These are phyloP conservation scores for Crepidotus variabilis DNA, from an alignment of 768 basidiomycete species.

Conservation along the genomic window DNA sequence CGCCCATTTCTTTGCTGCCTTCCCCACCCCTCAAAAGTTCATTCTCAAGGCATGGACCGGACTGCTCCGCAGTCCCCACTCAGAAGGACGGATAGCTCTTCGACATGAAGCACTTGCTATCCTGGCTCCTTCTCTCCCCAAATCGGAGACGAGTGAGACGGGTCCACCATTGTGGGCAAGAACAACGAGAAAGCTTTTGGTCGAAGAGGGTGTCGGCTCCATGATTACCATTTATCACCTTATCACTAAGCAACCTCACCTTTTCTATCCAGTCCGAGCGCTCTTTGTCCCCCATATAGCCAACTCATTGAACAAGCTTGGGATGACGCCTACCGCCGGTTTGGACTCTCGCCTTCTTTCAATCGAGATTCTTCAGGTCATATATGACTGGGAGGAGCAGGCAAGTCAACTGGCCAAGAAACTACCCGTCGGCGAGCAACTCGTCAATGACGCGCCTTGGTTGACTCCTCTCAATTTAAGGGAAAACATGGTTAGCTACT, in stretches of 20 bases:
- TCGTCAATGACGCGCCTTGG: conserved; percentile 43
- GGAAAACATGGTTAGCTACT: conserved; percentile 92
- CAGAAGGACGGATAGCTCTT: conserved; percentile 72
- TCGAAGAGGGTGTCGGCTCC: conserved; percentile 81
- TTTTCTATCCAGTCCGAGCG: conserved; percentile 91
- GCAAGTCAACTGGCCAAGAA: conserved; percentile 30
- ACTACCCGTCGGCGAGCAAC: conserved; percentile 16
- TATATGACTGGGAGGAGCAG: conserved; percentile 91
- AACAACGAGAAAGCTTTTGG: conserved; percentile 77
- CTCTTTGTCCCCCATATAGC: conserved; percentile 94
- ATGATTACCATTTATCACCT: conserved; percentile 85
- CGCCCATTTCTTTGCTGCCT: conserved; percentile 88
- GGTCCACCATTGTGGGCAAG: conserved; percentile 81
- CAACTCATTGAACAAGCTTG: conserved; percentile 82
- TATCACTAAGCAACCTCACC: conserved; percentile 83
- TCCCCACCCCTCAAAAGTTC: conserved; percentile 88
- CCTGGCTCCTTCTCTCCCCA: conserved; percentile 77
- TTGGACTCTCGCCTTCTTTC: conserved; percentile 82
- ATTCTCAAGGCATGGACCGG: conserved; percentile 89
- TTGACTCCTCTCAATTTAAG: conserved; percentile 74
- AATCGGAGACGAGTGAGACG: conserved; percentile 50
- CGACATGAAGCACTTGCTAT: conserved; percentile 84
- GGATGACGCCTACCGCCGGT: conserved; percentile 68
- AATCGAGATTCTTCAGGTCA: conserved; percentile 86
- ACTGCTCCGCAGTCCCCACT: conserved; percentile 70